Base-by-base conservation (phyloP, 495 filamentous ascomycete genomes). In the Penicillium robsamsonii region DNA sequence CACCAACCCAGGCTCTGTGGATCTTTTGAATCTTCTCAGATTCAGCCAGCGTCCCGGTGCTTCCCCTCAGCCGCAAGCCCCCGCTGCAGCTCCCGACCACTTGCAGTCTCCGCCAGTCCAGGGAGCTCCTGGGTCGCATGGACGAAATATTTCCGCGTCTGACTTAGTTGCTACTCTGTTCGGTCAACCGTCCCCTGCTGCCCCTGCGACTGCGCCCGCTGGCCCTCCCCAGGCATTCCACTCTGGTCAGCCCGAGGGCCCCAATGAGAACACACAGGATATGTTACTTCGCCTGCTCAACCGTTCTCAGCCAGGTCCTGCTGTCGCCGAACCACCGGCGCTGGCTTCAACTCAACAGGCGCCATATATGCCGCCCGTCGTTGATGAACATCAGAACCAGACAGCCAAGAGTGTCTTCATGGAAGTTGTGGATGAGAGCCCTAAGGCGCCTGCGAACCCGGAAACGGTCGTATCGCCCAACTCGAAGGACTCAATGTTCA, bases 21-120 rank as follows among this genome's bases (percentile, higher is more conserved):
- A 87, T 65, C 74, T 98, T 59, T 79, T 98, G 66, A 94, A 87
- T 64, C 81, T 98, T 40, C 81, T 98, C 47, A 91, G 91, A 73
- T 96, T 92, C 73, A 90, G 83, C 61, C 81, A 89, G 59, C 65
- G 73, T 17, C 53, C 68, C 20, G 59, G 60, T 44, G 57, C 70
- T 53, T 51, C 67, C 43, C 55, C 66, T 38, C 70, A 66, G 12
- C 73, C 75, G 47, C 74, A 69, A 43, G 66, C 63, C 33, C 48
- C 67, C 18, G 65, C 58, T 53, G 13, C 58, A 13, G 60, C 40
- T 18, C 37, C 61, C 15, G 71, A 71, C 65, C 79, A 66, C 51
- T 61, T 61, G 66, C 77, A 58, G 46, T 67, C 70, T 55, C 77
- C 73, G 11, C 67, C 65, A 17, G 62, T 59, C 24, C 72, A 73